Evolutionary conservation across 1,284 basidiomycete genomes (phyloP), one percentile per base, ranked within the genome.

Genomic region (Ceratobasidium theobromae): DNA sequence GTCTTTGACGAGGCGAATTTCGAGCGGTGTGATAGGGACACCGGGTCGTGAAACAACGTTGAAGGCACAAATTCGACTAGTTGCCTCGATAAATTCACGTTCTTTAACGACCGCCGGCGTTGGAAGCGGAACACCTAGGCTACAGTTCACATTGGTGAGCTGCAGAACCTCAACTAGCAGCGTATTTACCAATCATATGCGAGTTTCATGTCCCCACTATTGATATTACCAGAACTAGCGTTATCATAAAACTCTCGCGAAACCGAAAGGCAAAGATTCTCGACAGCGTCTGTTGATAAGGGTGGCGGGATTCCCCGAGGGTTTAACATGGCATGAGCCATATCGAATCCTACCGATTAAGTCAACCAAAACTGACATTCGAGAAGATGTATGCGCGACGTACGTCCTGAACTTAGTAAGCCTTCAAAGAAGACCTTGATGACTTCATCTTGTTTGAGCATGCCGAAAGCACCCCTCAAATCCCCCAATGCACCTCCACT

Each of bases 181-280:
- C 35, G 33, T 38, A 74, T 83, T 74, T 75, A 95, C 95, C 94
- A 96, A 67, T 96, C 92, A 75, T 95, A 95, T 0, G 95, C 95
- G 41, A 93, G 79, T 76, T 93, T 95, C 94, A 98, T 97, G 58
- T 95, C 92, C 4, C 94, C 94, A 52, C 85, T 84, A 71, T 93
- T 90, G 73, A 93, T 89, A 73, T 97, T 98, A 2, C 93, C 95
- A 1, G 87, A 90, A 69, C 83, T 87, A 3, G 95, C 90, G 71
- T 96, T 96, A 74, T 97, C 93, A 76, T 97, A 98, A 70, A 95
- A 87, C 77, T 97, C 95, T 51, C 85, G 82, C 5, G 92, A 94
- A 48, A 86, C 86, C 3, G 84, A 76, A 25, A 98, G 78, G 69
- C 92, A 94, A 9, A 94, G 85, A 23, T 87, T 83, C 75, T 96